A percentile compares a stretch with the other conserved stretches of the same genome.
Evolutionary conservation across 495 filamentous ascomycete species (phyloP).

Genomic region (Chaetomium cochliodes): DNA sequence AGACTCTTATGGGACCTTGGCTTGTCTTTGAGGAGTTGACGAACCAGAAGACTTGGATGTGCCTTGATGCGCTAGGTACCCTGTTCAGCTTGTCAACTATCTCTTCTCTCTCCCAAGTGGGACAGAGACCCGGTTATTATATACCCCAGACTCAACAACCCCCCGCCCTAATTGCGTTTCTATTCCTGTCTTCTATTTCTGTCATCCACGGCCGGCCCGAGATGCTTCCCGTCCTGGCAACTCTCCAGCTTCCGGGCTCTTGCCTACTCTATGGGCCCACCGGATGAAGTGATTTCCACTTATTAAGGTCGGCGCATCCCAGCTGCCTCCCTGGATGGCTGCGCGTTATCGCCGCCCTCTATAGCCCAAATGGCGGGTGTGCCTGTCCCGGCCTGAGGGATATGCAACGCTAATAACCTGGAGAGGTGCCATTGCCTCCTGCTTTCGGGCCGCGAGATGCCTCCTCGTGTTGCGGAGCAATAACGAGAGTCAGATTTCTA

Average conservation of each 20-base stretch:
- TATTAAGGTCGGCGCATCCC: conserved; percentile 14
- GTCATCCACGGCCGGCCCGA: neutral
- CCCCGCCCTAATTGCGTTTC: neutral
- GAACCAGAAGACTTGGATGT: neutral
- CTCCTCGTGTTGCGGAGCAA: neutral
- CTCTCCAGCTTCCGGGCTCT: conserved; percentile 16
- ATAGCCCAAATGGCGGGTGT: neutral
- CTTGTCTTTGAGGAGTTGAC: neutral
- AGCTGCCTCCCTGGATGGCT: neutral
- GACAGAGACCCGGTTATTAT: conserved; percentile 2
- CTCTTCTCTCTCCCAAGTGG: conserved; percentile 8
- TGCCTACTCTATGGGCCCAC: conserved; percentile 17
- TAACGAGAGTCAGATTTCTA: neutral
- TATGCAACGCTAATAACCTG: conserved; percentile 1
- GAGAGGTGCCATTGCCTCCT: neutral
- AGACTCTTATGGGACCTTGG: neutral
- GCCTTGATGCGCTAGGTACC: neutral
- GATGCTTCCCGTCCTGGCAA: conserved; percentile 5
- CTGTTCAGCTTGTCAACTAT: neutral
- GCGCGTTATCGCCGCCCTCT: neutral
- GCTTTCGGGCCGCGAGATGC: conserved; percentile 11
- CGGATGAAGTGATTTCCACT: conserved; percentile 23
- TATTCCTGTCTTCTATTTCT: conserved; percentile 11
- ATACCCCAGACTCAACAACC: neutral
- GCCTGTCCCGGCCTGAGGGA: conserved; percentile 9